Conservation (phyloP, 257 asterid genomes). For the Penstemon barbatus region DNA sequence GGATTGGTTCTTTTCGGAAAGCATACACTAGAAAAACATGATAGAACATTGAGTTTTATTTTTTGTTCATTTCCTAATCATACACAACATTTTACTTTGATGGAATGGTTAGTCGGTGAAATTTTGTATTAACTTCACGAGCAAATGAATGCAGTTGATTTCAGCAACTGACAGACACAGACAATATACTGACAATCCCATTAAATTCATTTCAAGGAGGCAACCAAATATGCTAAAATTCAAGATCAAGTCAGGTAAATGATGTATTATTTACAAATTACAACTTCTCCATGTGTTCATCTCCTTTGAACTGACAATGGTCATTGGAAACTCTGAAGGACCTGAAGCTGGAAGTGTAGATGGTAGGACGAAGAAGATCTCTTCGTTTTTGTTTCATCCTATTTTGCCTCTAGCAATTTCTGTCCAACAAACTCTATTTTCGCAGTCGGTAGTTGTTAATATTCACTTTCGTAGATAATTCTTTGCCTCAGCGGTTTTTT, state of each 20-base stretch:
- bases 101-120: neutral
- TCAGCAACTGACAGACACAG: conserved; percentile 92
- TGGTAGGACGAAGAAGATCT: conserved; percentile 69
- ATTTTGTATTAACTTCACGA: conserved; percentile 4
- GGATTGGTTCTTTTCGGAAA: conserved; percentile 9
- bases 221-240: conserved; percentile 76
- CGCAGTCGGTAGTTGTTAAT: conserved; percentile 95
- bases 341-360: conserved; percentile 82
- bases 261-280: neutral
- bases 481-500: neutral
- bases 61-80: neutral
- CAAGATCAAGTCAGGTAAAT: conserved; percentile 84
- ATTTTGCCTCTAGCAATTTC: conserved; percentile 84
- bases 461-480: conserved; percentile 81
- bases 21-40: no score
- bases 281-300: neutral
- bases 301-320: conserved; percentile 21
- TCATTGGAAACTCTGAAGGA: conserved; percentile 43
- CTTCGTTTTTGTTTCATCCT: conserved; percentile 92
- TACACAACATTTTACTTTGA: neutral
- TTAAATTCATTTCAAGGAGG: conserved; percentile 85
- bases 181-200: conserved; percentile 92
- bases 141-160: conserved; percentile 64
- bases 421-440: conserved; percentile 75
- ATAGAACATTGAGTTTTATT: neutral